These are phyloP conservation scores for Phyllostachys edulis DNA, from an alignment of 176 grass and related monocot species.

Conservation along the genomic window DNA sequence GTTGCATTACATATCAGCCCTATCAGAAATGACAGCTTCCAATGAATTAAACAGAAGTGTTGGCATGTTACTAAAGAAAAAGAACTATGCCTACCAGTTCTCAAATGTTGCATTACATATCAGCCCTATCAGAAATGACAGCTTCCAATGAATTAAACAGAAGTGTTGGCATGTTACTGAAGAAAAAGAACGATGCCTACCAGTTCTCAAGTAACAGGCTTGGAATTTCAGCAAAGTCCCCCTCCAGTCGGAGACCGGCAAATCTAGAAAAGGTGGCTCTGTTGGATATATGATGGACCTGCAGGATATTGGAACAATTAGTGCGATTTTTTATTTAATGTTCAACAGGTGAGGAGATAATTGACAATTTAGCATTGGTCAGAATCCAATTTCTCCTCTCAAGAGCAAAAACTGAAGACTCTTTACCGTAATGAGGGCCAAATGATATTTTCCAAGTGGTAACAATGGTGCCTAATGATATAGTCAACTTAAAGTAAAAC, in stretches of 20 bases:
- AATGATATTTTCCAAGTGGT: not conserved
- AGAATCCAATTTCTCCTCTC: not conserved
- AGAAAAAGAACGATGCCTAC: constrained; percentile 41
- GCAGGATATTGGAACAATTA: constrained; percentile 28
- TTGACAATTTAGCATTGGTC: not conserved
- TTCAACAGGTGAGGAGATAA: constrained; percentile 16
- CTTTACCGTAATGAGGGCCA: not conserved
- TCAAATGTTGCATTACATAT: no score
- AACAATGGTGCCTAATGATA: not conserved
- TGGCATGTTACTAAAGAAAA: not conserved
- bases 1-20: constrained; percentile 6
- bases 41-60: constrained; percentile 6
- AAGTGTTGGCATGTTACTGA: constrained; percentile 1
- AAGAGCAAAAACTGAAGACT: not conserved
- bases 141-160: not conserved
- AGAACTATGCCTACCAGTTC: constrained; percentile 35
- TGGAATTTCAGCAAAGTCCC: constrained; percentile 87
- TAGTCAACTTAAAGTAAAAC: not conserved
- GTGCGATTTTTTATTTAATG: constrained; percentile 2
- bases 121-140: not conserved
- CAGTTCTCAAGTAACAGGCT: constrained; percentile 92
- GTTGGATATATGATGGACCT: constrained; percentile 95
- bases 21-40: not conserved
- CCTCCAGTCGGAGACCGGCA: constrained; percentile 68
- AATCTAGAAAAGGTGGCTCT: constrained; percentile 77